Base-by-base conservation (phyloP, 73 alveolate genomes). In the Paramecium tetraurelia region DNA sequence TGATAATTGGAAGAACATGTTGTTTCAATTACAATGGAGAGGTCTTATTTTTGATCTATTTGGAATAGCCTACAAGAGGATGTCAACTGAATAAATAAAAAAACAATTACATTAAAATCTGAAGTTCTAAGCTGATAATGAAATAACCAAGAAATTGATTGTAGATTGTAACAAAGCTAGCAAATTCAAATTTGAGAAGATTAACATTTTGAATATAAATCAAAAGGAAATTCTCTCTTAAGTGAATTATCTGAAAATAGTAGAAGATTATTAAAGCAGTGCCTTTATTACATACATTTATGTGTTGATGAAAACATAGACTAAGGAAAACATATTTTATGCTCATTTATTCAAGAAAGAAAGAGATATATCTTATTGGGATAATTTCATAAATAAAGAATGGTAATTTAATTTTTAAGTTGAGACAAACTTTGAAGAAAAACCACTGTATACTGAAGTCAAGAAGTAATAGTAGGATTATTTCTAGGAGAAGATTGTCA, bases 81-180 rank as follows among this genome's bases (percentile, higher is more conserved):
- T 88, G 76, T 94, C 85, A 20, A 11, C 97, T 8, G 97, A 96
- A n/a, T 93, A 93, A 58, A 94, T 98, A 58, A 98, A 97, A 86
- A 92, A 89, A 41, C 86, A 93, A 44, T 94, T 97, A 9, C 99
- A 98, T 95, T 96, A 93, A 36, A 92, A 92, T 46, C 85, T 97
- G 68, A 98, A 95, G 10, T 77, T 84, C 63, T 70, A 96, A n/a
- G 93, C 89, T 92, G 99, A 99, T 22, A 98, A 98, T 95, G 99
- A 98, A 93, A 58, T 98, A 44, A 97, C 99, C 4, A 97, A 98
- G 88, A 94, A 92, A 80, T 88, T 98, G 35, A 98, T 98, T 4
- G 92, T 92, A 12, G 95, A 93, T 44, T 95, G 97, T 48, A 92
- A 93, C 86, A 95, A 95, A 29, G 94, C 95, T 10, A 96, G 97